Percentiles rank a stretch among this genome's conserved stretches.
Evolutionary conservation across 495 filamentous ascomycete species (phyloP).

Genomic region (Trichoderma orchidacearum): DNA sequence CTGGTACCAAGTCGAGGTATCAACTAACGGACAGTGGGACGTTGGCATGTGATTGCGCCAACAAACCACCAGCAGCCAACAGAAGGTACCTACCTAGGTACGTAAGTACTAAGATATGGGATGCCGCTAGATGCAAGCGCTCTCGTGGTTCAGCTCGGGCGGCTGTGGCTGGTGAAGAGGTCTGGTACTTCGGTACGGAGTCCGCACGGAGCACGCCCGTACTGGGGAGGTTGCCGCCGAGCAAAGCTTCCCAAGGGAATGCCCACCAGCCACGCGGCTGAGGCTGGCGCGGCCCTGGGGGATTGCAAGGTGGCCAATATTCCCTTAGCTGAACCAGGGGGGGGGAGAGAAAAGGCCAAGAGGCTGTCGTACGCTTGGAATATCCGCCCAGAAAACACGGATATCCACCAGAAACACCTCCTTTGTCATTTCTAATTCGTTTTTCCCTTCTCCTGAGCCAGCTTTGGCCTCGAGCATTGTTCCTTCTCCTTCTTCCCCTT

Average conservation of each 20-base stretch:
- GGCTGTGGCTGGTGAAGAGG: background rate
- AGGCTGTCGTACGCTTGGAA: background rate
- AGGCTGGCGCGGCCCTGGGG: background rate
- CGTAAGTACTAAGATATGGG: no score
- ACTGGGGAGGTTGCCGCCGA: background rate
- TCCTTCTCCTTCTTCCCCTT: background rate
- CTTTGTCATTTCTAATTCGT: background rate
- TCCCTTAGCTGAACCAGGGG: background rate
- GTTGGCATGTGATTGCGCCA: background rate
- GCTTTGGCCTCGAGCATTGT: background rate
- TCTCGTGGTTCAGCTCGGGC: background rate
- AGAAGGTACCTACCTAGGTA: no score
- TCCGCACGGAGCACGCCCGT: background rate
- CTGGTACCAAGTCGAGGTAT: no score
- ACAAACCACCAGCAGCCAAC: no score
- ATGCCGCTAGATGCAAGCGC: no score
- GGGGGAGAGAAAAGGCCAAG: background rate
- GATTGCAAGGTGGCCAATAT: constrained; percentile 1
- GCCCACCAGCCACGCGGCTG: background rate
- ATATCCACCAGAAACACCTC: background rate
- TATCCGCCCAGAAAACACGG: background rate
- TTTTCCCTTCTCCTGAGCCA: background rate
- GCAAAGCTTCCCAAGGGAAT: no score
- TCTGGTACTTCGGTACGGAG: no score
- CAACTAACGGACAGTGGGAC: no score